phyloP scores from a whole-genome alignment of 2,329 filamentous ascomycete species.

The Botrytis fragariae region DNA sequence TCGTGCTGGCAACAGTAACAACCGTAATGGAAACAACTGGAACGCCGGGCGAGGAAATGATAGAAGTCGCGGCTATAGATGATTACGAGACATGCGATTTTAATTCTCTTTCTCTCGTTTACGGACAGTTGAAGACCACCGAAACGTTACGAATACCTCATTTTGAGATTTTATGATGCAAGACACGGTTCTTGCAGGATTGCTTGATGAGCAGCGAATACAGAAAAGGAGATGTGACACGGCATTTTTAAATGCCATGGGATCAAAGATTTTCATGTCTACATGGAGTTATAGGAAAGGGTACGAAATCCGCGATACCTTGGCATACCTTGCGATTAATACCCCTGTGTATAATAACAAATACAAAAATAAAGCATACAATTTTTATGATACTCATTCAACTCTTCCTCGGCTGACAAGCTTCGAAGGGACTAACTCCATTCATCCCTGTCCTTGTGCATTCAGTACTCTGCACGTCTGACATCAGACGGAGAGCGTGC shows the following conservation, averaged over 20 bases:
- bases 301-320: conserved; percentile 4
- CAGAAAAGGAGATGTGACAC: background rate
- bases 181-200: background rate
- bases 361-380: background rate
- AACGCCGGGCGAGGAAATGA: conserved; percentile 27
- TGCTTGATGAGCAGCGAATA: conserved; percentile 7
- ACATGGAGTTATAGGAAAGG: conserved; percentile 12
- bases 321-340: background rate
- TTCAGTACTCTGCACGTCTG: background rate
- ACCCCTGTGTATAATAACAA: conserved; percentile 11
- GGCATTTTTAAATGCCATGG: background rate
- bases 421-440: background rate
- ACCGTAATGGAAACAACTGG: conserved; percentile 27
- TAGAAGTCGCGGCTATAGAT: conserved; percentile 31
- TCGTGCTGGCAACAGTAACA: conserved; percentile 21
- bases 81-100: conserved; percentile 17
- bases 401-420: background rate
- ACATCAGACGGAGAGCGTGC: background rate
- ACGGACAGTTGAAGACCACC: background rate
- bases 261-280: conserved; percentile 10
- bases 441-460: background rate
- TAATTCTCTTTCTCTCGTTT: background rate
- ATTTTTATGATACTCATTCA: background rate
- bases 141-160: conserved; percentile 3
- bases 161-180: conserved; percentile 7